Evolutionary conservation across 306 rosid genomes (phyloP), one percentile per base, ranked within the genome.

Genomic region (Cucurbita moschata): DNA sequence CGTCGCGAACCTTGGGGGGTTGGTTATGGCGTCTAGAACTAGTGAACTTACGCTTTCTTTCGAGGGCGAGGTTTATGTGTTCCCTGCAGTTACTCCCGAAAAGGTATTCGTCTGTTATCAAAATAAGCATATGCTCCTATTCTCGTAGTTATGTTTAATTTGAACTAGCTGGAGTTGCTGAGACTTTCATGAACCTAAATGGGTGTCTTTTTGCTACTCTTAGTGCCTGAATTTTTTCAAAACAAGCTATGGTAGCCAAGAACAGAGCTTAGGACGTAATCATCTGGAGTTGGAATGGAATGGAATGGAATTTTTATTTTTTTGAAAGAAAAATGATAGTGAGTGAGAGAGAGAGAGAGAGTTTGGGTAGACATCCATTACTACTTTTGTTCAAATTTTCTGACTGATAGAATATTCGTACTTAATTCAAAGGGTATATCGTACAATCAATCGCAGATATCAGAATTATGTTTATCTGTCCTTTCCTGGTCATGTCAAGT

Each of bases 41-140:
- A 86, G 98, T 77, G 98, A 90, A 77, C 97, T 94, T 79, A 89
- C 98, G 71, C 98, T 94, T 65, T 94, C 98, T 74, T 94, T 90
- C 14, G 97, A 94, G 73, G 98, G 98, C 16, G 94, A 94, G 86
- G 98, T 94, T 80, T 94, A 87, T 53, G 98, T 94, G 55, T 94
- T 94, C 74, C 96, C 96, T 7, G 86, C 90, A 38, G 98, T 90
- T 68, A 87, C 97, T 16, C 94, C 88, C 38, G 90, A 90, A 77
- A 90, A 90, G 96, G 98, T 93, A 75, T 49, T 10, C 55, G 47
- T 46, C 18, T 21, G 6, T 44, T 37, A 4, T 47, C 21, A 11
- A 8, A 23, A 4, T 23, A 7, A 23, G 40, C 42, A 49, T 42
- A 26, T 47, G 35, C 16, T 68, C 3, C 1, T 26, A 72, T 7